phyloP scores from a whole-genome alignment of 257 asterid species.

The Penstemon newberryi region DNA sequence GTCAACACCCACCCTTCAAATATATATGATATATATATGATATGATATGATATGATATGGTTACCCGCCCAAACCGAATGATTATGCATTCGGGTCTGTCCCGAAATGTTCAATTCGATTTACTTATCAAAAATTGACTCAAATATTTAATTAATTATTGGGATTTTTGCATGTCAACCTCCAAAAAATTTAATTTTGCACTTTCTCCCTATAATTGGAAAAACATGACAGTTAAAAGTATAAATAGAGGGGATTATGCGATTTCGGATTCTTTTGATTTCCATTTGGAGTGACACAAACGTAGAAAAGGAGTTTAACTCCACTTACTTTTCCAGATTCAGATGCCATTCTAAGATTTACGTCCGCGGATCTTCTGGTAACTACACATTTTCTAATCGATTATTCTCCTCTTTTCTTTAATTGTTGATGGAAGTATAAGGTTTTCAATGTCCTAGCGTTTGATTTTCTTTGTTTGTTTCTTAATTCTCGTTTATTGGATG shows the following conservation, averaged over 20 bases:
- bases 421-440: not conserved
- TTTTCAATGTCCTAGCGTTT: not conserved
- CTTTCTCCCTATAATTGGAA: too few species aligned
- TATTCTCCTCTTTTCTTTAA: not conserved
- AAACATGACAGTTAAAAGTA: too few species aligned
- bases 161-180: too few species aligned
- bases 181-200: too few species aligned
- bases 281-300: constrained; percentile 32
- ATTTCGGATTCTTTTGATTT: constrained; percentile 26
- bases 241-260: constrained; percentile 1
- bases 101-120: too few species aligned
- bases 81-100: too few species aligned
- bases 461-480: constrained; percentile 2
- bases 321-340: constrained; percentile 39
- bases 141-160: too few species aligned
- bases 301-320: constrained; percentile 35
- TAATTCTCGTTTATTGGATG: constrained; percentile 15
- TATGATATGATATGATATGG: too few species aligned
- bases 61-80: too few species aligned
- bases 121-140: too few species aligned
- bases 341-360: constrained; percentile 43
- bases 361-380: constrained; percentile 43
- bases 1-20: too few species aligned
- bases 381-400: not conserved
- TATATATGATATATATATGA: too few species aligned